These are phyloP conservation scores for Vanrija sp. DNA, from an alignment of 1,284 basidiomycete species.

Conservation along the genomic window DNA sequence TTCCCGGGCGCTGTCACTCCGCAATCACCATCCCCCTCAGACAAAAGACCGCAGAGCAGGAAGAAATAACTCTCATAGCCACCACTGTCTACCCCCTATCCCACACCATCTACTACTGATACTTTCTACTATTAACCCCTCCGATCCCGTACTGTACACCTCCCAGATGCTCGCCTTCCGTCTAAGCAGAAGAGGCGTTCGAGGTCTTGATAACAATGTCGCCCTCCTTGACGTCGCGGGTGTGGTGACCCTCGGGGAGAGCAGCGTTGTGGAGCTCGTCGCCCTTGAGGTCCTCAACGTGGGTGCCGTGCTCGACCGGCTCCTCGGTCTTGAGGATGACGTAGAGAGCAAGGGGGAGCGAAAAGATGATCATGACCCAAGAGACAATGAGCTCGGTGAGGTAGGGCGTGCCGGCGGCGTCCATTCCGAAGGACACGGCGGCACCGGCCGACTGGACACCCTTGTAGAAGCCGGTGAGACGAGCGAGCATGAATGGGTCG, in stretches of 20 bases:
- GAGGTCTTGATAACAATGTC: too few relatives aligned
- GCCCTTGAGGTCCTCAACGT: constrained; percentile 16
- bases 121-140: too few relatives aligned
- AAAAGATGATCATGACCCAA: constrained; percentile 29
- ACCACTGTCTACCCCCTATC: too few relatives aligned
- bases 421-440: constrained; percentile 54
- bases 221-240: neutral
- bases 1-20: too few relatives aligned
- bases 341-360: constrained; percentile 29
- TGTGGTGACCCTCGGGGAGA: constrained; percentile 30
- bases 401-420: constrained; percentile 47
- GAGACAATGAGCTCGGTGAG: constrained; percentile 33
- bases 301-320: constrained; percentile 22
- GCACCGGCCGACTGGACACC: constrained; percentile 45
- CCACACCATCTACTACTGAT: too few relatives aligned
- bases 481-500: constrained; percentile 38
- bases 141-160: too few relatives aligned
- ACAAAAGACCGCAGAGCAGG: too few relatives aligned
- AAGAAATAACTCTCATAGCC: too few relatives aligned
- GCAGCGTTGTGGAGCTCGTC: constrained; percentile 21
- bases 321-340: constrained; percentile 26
- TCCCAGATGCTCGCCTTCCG: too few relatives aligned
- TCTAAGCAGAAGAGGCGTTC: too few relatives aligned
- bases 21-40: too few relatives aligned
- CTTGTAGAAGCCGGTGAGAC: constrained; percentile 46